phyloP scores from a whole-genome alignment of 306 rosid genomes.

The Pyrus betulifolia region DNA sequence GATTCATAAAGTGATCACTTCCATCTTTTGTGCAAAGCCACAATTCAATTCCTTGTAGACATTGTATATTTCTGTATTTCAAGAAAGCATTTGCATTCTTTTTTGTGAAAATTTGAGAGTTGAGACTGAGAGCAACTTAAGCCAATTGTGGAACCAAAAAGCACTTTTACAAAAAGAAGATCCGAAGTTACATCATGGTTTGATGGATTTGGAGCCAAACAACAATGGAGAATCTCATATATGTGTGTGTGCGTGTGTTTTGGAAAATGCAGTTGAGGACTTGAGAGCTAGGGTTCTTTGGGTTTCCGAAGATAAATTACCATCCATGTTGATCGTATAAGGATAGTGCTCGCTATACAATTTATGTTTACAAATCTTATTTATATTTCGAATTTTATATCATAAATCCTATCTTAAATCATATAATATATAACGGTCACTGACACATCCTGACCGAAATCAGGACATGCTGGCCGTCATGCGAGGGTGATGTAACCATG shows the following conservation, averaged over 20 bases:
- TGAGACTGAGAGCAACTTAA: neutral
- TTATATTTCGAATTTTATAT: neutral
- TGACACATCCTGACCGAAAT: neutral
- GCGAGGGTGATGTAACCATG: no score
- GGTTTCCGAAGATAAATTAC: neutral
- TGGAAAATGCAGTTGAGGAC: neutral
- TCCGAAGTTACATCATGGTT: slow-evolving; percentile 14
- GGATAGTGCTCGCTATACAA: neutral
- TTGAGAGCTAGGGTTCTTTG: neutral
- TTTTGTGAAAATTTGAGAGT: neutral
- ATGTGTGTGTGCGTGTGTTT: neutral
- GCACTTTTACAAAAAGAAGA: neutral
- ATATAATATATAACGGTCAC: neutral
- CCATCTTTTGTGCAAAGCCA: neutral
- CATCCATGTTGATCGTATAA: neutral
- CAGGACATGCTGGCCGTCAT: no score
- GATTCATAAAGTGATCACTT: neutral
- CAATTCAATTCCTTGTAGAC: neutral
- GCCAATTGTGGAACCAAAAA: neutral
- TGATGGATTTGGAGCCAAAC: slow-evolving; percentile 28
- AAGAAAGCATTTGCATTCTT: neutral
- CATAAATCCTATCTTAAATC: neutral
- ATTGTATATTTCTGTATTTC: neutral
- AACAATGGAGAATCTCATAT: neutral
- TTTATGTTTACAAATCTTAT: neutral